A percentile compares a stretch with the other conserved stretches of the same genome.
These are phyloP conservation scores for Hypoxylon rickii DNA, from an alignment of 495 filamentous ascomycete genomes.

Conservation along the genomic window DNA sequence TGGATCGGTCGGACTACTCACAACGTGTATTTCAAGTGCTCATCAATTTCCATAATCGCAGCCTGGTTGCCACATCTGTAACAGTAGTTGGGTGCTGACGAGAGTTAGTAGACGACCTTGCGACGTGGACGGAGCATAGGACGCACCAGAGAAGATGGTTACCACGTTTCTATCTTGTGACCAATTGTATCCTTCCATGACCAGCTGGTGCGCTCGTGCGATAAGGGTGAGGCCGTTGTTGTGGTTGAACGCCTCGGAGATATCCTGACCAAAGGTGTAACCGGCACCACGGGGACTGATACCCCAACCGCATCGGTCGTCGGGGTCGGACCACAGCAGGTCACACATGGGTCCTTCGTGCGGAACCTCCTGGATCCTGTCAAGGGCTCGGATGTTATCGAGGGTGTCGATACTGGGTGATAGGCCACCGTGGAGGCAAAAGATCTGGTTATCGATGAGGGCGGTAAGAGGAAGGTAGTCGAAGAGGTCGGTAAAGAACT, in stretches of 20 bases:
- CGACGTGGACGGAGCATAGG: background rate
- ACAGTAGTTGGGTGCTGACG: conserved; percentile 90
- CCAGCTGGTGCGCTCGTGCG: conserved; percentile 91
- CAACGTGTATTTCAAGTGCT: conserved; percentile 99
- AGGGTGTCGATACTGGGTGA: conserved; percentile 97
- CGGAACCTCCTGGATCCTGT: conserved; percentile 97
- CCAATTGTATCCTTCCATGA: conserved; percentile 99
- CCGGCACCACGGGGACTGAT: conserved; percentile 96
- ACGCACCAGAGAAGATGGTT: conserved; percentile 95
- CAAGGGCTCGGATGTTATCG: conserved; percentile 94
- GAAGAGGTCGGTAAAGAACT: conserved; percentile 98
- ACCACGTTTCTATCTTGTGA: conserved; percentile 95
- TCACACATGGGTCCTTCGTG: conserved; percentile 99
- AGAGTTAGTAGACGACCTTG: conserved; percentile 8
- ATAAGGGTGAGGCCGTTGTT: conserved; percentile 98
- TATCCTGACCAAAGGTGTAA: conserved; percentile 99
- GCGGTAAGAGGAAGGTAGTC: conserved; percentile 98
- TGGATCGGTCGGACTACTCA: conserved; percentile 56
- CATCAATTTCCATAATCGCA: conserved; percentile 99
- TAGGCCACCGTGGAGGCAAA: conserved; percentile 96
- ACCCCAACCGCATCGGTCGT: conserved; percentile 98
- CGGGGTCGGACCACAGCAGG: conserved; percentile 95
- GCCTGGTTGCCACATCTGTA: conserved; percentile 98
- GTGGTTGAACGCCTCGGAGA: conserved; percentile 99
- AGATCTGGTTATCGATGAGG: conserved; percentile 99